Percentiles rank a stretch among this genome's conserved stretches.
These are phyloP conservation scores for Margaritispora aquatica DNA, from an alignment of 495 filamentous ascomycete species.

Conservation along the genomic window DNA sequence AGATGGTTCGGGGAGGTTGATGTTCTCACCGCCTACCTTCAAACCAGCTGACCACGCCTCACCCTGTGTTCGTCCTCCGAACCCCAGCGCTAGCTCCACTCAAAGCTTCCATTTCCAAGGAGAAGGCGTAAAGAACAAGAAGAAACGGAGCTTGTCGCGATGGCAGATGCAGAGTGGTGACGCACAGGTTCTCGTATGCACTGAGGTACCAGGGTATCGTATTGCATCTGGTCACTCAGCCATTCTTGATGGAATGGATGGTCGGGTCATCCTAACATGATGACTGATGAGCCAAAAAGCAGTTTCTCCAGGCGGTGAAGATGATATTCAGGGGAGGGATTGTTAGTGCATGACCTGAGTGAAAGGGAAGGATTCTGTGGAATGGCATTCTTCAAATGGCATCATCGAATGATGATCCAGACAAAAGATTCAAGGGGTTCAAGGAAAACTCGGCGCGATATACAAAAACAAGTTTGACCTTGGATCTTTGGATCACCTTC, in stretches of 20 bases:
- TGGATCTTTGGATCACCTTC: too few species aligned
- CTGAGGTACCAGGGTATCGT: not conserved
- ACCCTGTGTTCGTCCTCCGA: not conserved
- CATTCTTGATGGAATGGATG: too few species aligned
- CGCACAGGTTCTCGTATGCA: not conserved
- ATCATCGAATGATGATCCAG: not conserved
- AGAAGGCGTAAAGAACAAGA: too few species aligned
- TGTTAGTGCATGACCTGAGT: too few species aligned
- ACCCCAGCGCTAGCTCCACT: not conserved
- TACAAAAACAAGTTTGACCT: too few species aligned
- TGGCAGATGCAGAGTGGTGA: not conserved
- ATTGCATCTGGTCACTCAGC: too few species aligned
- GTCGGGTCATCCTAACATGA: not conserved
- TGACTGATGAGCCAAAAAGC: too few species aligned
- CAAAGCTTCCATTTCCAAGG: not conserved
- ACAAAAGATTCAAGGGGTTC: not conserved
- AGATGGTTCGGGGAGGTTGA: not conserved
- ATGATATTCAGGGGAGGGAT: too few species aligned
- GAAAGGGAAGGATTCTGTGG: not conserved
- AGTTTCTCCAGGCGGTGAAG: not conserved
- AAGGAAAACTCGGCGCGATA: too few species aligned
- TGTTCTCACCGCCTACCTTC: not conserved
- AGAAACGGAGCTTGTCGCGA: too few species aligned
- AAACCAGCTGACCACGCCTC: not conserved
- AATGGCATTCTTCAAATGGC: not conserved